A percentile compares a stretch with the other conserved stretches of the same genome.
Conservation (phyloP, 2,329 filamentous ascomycete genomes). For the Alternaria viburni region DNA sequence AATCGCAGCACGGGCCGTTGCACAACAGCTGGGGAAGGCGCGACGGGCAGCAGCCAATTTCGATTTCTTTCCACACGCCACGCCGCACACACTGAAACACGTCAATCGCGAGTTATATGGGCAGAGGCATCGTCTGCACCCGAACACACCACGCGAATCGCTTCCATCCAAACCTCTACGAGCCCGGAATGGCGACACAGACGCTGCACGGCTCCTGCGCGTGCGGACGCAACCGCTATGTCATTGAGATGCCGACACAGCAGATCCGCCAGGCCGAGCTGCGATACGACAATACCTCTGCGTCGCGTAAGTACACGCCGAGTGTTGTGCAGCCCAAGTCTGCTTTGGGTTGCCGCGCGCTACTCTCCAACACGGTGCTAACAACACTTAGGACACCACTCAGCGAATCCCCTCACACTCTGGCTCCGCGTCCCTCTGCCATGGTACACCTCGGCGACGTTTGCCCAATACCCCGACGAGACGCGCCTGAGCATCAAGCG, state of each 20-base stretch:
- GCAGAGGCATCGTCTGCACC: not conserved
- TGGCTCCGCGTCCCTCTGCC: constrained; percentile 82
- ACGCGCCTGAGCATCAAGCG: constrained; percentile 53
- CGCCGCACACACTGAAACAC: constrained; percentile 14
- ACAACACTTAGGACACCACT: constrained; percentile 60
- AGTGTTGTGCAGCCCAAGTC: not conserved
- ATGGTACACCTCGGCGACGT: constrained; percentile 80
- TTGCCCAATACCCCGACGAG: constrained; percentile 80
- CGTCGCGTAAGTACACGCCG: constrained; percentile 69
- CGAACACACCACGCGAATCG: not conserved
- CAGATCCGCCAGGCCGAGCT: constrained; percentile 67
- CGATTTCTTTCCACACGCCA: constrained; percentile 11
- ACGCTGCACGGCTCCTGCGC: constrained; percentile 78
- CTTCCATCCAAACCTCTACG: not conserved
- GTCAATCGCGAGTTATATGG: not conserved
- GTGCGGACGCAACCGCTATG: constrained; percentile 85
- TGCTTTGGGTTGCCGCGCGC: not conserved
- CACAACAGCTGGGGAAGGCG: constrained; percentile 9
- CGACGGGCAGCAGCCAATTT: constrained; percentile 10
- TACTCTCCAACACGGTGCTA: not conserved
- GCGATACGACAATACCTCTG: constrained; percentile 70
- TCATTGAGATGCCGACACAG: constrained; percentile 70
- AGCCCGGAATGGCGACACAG: constrained; percentile 44
- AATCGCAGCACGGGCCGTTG: constrained; percentile 16
- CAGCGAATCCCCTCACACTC: constrained; percentile 75